Evolutionary conservation across 495 filamentous ascomycete genomes (phyloP), one percentile per base, ranked within the genome.

Genomic region (Xanthoparmelia taractica): DNA sequence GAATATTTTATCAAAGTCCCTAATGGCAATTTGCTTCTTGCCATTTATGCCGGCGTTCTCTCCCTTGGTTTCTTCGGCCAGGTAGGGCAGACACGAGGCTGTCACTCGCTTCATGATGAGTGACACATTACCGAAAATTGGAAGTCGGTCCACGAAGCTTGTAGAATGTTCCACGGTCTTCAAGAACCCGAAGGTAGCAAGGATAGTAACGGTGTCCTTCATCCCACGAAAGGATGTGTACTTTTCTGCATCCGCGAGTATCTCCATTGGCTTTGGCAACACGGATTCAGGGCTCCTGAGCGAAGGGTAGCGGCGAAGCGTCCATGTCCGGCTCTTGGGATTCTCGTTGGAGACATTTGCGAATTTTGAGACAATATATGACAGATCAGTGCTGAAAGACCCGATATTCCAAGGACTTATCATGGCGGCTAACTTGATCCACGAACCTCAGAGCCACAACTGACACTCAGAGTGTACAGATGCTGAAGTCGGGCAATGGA

Each of bases 1-100:
- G 80, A 95, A 96, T 71, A 96, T 79, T 17, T 82, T 76, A 80
- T 97, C 93, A 72, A 97, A 97, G 61, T 94, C 86, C 68, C 56
- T 31, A 31, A 20, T 58, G 20, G 23, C 11, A 23, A 55, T 15
- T 17, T 54, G 48, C 20, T 54, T 33, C 23, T 33, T 23, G 48
- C 48, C 29, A 54, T 54, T 25, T 18, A 33, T 54, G 10, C 48
- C 18, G 20, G 29, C 8, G 10, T 58, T 58, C 27, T 58, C 31
- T 33, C 37, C 31, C 34, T 58, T 37, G 8, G 27, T 34, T 37
- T 58, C 56, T 58, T 58, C 56, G 13, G 56, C 56, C 37, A 58
- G 56, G 34, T 58, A 58, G 56, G 56, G 56, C 56, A 58, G 11
- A 8, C 2, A 33, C 34, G 17, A 58, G 13, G 56, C 56, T 36